These are phyloP conservation scores for Rhytidiadelphus loreus DNA, from an alignment of 225 moss, liverwort and hornwort species.

Conservation along the genomic window DNA sequence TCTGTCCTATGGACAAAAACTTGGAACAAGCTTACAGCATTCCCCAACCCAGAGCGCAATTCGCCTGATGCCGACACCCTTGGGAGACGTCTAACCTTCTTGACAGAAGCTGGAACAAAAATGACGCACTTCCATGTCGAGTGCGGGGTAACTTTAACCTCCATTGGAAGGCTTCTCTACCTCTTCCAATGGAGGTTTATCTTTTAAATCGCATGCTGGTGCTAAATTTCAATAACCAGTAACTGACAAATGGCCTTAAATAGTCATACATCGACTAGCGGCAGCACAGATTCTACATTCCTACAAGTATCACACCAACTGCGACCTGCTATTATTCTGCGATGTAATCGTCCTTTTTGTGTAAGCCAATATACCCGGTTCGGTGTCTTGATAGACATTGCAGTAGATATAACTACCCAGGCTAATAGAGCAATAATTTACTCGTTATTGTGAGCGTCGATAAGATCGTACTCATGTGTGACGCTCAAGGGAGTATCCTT, in stretches of 20 bases:
- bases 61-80: not conserved
- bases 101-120: not conserved
- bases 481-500: constrained; percentile 49
- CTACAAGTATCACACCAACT: not conserved
- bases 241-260: not conserved
- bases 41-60: not conserved
- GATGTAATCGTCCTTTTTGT: not conserved
- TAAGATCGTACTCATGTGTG: constrained; percentile 60
- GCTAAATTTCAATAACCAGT: not conserved
- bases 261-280: not conserved
- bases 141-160: not conserved
- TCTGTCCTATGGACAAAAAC: not conserved
- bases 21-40: not conserved
- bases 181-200: not conserved
- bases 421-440: not conserved
- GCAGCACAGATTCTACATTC: not conserved
- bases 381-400: not conserved
- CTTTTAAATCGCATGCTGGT: not conserved
- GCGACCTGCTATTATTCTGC: not conserved
- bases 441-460: not conserved
- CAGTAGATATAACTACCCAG: not conserved
- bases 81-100: not conserved
- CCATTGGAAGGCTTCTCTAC: not conserved
- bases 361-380: not conserved
- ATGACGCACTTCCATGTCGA: not conserved